phyloP scores from a whole-genome alignment of 441 rosid genomes.

The Arabidopsis lyrata region DNA sequence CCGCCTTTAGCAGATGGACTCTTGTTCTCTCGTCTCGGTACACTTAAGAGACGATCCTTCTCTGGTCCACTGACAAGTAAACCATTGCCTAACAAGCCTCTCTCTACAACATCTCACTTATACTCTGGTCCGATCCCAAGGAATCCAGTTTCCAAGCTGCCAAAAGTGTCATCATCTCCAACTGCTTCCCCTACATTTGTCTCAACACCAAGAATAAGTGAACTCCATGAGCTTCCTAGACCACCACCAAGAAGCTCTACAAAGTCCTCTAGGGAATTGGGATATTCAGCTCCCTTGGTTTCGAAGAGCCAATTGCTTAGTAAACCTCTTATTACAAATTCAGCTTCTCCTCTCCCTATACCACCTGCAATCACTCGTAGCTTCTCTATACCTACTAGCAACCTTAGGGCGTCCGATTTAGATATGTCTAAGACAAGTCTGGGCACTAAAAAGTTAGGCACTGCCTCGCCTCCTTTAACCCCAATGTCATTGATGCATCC shows the following conservation, averaged over 20 bases:
- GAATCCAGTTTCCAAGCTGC: slow-evolving; percentile 54
- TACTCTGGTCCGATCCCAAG: slow-evolving; percentile 77
- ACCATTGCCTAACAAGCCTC: slow-evolving; percentile 51
- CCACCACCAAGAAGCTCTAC: slow-evolving; percentile 56
- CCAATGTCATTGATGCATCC: slow-evolving; percentile 57
- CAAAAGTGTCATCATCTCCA: slow-evolving; percentile 57
- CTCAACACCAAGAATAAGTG: slow-evolving; percentile 74
- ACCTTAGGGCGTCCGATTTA: slow-evolving; percentile 53
- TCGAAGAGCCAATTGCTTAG: slow-evolving; percentile 52
- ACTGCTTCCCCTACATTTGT: slow-evolving; percentile 58
- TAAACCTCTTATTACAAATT: slow-evolving; percentile 46
- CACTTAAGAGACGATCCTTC: slow-evolving; percentile 62
- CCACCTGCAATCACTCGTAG: slow-evolving; percentile 72
- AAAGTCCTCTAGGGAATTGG: slow-evolving; percentile 51
- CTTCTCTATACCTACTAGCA: slow-evolving; percentile 71
- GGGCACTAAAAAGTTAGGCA: slow-evolving; percentile 50
- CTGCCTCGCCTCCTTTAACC: slow-evolving; percentile 71
- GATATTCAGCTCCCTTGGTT: slow-evolving; percentile 66
- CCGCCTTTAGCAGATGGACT: slow-evolving; percentile 63
- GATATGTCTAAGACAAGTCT: slow-evolving; percentile 52
- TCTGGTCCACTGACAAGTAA: slow-evolving; percentile 68
- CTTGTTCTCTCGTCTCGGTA: slow-evolving; percentile 51
- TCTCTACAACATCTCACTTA: slow-evolving; percentile 51
- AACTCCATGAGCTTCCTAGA: slow-evolving; percentile 87
- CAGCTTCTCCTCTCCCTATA: slow-evolving; percentile 68